These are phyloP conservation scores for Perkinsus olseni DNA, from an alignment of 169 alveolate genomes.

Conservation along the genomic window DNA sequence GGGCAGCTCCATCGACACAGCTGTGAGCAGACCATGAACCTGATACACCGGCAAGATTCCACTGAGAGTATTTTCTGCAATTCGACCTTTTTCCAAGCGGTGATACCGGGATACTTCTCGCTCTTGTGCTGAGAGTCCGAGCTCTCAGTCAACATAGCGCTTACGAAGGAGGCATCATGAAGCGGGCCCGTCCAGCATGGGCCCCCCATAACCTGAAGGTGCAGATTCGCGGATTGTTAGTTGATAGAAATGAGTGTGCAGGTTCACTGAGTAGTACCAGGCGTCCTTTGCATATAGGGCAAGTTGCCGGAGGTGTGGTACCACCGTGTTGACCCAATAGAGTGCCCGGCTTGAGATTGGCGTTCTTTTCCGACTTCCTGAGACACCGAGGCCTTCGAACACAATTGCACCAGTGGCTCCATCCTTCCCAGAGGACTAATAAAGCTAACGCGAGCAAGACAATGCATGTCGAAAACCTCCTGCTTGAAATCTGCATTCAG, in stretches of 20 bases:
- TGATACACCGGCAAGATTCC: not conserved
- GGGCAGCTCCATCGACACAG: conserved; percentile 40
- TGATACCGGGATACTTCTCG: not conserved
- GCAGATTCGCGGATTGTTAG: not conserved
- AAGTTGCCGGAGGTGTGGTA: not conserved
- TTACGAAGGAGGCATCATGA: not conserved
- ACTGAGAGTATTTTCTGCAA: not conserved
- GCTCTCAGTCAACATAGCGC: not conserved
- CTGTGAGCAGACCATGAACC: conserved; percentile 16
- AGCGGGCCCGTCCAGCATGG: not conserved
- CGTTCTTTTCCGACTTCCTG: not conserved
- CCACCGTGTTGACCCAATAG: not conserved
- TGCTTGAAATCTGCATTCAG: too few species aligned
- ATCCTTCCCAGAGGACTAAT: too few species aligned
- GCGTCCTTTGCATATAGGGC: not conserved
- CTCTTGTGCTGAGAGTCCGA: not conserved
- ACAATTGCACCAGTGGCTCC: too few species aligned
- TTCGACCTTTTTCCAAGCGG: not conserved
- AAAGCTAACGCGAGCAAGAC: too few species aligned
- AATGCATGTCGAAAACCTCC: too few species aligned
- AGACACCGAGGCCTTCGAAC: not conserved
- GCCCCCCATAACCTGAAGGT: not conserved
- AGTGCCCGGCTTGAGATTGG: not conserved
- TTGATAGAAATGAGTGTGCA: too few species aligned
- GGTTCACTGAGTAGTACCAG: not conserved